These are phyloP conservation scores for Madurella mycetomatis DNA, from an alignment of 2,329 filamentous ascomycete genomes.

Conservation along the genomic window DNA sequence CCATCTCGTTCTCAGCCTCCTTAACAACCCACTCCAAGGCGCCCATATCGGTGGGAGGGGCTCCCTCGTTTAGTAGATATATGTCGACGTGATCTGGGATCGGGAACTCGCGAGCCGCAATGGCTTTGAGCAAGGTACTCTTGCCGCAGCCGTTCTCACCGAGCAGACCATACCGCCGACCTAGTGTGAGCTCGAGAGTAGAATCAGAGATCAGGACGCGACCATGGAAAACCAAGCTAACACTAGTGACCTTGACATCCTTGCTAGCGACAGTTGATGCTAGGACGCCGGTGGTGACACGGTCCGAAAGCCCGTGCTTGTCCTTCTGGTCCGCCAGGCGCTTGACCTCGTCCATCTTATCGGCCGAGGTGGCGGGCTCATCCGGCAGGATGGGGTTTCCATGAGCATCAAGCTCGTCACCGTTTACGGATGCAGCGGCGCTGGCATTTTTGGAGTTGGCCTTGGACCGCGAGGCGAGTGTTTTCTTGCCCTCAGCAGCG, in stretches of 20 bases:
- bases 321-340: conserved; percentile 91
- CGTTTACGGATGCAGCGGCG: conserved; percentile 62
- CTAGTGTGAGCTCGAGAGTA: conserved; percentile 87
- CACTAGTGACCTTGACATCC: conserved; percentile 95
- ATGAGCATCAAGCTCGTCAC: conserved; percentile 66
- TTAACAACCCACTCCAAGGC: conserved; percentile 96
- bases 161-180: conserved; percentile 86
- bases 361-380: conserved; percentile 63
- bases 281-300: conserved; percentile 95
- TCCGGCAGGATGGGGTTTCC: conserved; percentile 55
- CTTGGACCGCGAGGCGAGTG: conserved; percentile 61
- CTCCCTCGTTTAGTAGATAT: conserved; percentile 96
- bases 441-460: conserved; percentile 63
- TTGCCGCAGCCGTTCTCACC: conserved; percentile 99
- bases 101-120: conserved; percentile 88
- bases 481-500: conserved; percentile 70
- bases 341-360: conserved; percentile 76
- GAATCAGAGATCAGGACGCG: conserved; percentile 93
- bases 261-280: conserved; percentile 78
- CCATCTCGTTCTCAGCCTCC: conserved; percentile 90
- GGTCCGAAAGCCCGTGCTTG: conserved; percentile 91
- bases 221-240: conserved; percentile 94
- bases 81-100: conserved; percentile 97
- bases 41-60: conserved; percentile 80
- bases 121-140: conserved; percentile 94